A percentile compares a stretch with the other conserved stretches of the same genome.
phyloP scores from a whole-genome alignment of 1,284 basidiomycete species.

The Ceratorhiza oryzae-sativae region DNA sequence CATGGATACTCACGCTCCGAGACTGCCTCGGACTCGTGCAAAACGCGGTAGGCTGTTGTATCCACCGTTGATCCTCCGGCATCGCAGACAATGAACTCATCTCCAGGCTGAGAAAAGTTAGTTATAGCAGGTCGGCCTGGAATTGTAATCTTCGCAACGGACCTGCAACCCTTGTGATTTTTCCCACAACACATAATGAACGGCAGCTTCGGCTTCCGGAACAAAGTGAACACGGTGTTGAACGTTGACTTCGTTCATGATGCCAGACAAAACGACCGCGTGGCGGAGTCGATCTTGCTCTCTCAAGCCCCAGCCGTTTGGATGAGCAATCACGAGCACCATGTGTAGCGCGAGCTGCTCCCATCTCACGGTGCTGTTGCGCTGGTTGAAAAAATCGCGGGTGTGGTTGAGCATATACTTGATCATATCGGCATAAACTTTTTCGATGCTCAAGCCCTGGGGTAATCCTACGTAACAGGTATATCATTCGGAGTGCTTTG shows the following conservation, averaged over 20 bases:
- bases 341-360: neutral
- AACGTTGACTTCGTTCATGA: neutral
- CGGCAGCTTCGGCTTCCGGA: slow-evolving; percentile 18
- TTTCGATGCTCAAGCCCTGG: neutral
- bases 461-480: neutral
- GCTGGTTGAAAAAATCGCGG: slow-evolving; percentile 6
- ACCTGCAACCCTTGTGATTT: slow-evolving; percentile 12
- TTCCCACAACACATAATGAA: slow-evolving; percentile 21
- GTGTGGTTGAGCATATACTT: slow-evolving; percentile 8
- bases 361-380: neutral
- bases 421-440: slow-evolving; percentile 17
- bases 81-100: slow-evolving; percentile 15
- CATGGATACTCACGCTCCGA: neutral
- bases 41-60: slow-evolving; percentile 7
- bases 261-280: neutral
- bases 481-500: too few relatives aligned
- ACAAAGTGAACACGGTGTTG: slow-evolving; percentile 3
- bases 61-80: slow-evolving; percentile 18
- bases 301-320: slow-evolving; percentile 16
- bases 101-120: neutral
- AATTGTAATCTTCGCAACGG: neutral
- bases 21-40: neutral
- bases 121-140: neutral
- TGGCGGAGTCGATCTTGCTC: slow-evolving; percentile 11
- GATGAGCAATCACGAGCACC: slow-evolving; percentile 10